Conservation (phyloP, 129 eudicot species). For the Flaveria trinervia region DNA sequence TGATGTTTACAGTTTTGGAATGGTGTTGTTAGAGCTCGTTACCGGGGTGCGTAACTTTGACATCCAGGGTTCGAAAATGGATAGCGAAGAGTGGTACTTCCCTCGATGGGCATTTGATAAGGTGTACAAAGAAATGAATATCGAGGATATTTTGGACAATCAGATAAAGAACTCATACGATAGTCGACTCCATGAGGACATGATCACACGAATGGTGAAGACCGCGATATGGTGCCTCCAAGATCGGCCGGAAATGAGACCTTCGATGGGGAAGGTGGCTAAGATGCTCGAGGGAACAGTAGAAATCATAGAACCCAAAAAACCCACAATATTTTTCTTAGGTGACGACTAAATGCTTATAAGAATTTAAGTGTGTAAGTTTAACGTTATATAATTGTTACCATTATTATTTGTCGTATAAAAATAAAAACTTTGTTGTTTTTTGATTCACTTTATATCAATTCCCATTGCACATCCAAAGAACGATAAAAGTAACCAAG, state of each 20-base stretch:
- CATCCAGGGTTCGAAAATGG: slow-evolving; percentile 54
- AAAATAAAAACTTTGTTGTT: background rate
- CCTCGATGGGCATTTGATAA: slow-evolving; percentile 92
- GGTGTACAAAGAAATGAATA: slow-evolving; percentile 73
- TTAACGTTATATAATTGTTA: background rate
- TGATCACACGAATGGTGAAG: slow-evolving; percentile 82
- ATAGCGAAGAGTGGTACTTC: slow-evolving; percentile 85
- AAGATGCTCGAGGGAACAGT: slow-evolving; percentile 96
- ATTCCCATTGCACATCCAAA: too few relatives aligned
- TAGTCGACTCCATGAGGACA: slow-evolving; percentile 54
- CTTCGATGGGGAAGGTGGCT: slow-evolving; percentile 98
- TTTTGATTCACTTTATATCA: background rate
- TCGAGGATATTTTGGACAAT: slow-evolving; percentile 73
- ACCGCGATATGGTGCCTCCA: slow-evolving; percentile 98
- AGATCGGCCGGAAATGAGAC: slow-evolving; percentile 81
- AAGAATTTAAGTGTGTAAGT: background rate
- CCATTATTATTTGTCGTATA: background rate
- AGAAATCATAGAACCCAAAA: slow-evolving; percentile 85
- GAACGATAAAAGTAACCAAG: too few relatives aligned
- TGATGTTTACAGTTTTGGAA: slow-evolving; percentile 85
- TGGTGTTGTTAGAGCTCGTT: slow-evolving; percentile 79
- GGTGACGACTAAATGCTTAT: slow-evolving; percentile 38
- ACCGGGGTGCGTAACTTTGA: slow-evolving; percentile 69
- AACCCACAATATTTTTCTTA: slow-evolving; percentile 73
- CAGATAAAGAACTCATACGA: slow-evolving; percentile 63